phyloP scores from a whole-genome alignment of 2,329 filamentous ascomycete species.

The Diaporthe vexans region DNA sequence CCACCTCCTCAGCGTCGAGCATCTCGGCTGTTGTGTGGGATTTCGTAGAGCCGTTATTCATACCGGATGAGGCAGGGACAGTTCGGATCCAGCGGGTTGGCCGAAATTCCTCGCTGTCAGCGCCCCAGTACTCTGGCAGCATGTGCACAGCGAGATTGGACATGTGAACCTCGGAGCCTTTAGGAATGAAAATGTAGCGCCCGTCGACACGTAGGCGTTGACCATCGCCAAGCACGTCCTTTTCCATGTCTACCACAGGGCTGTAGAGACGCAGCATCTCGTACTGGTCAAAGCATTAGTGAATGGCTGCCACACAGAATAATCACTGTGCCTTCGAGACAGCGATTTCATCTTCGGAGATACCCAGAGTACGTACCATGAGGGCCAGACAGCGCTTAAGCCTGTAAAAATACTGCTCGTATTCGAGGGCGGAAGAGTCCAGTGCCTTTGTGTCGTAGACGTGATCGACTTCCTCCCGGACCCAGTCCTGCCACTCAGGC shows the following conservation, averaged over 20 bases:
- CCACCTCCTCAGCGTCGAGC: not conserved
- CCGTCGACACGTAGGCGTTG: constrained; percentile 16
- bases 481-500: constrained; percentile 16
- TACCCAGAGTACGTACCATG: constrained; percentile 13
- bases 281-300: constrained; percentile 1
- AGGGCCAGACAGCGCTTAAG: constrained; percentile 37
- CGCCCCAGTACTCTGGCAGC: constrained; percentile 26
- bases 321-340: fast-evolving
- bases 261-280: constrained; percentile 36
- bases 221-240: constrained; percentile 9
- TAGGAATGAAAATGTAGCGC: constrained; percentile 14
- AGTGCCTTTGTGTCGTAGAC: not conserved
- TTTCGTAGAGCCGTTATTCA: not conserved
- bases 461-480: constrained; percentile 28
- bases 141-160: constrained; percentile 25
- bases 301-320: too few relatives aligned
- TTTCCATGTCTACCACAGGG: constrained; percentile 24
- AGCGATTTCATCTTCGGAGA: fast-evolving
- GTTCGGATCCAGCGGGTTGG: constrained; percentile 34
- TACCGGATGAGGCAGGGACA: not conserved
- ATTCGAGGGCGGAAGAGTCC: constrained; percentile 14
- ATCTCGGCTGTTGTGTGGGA: not conserved
- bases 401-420: constrained; percentile 29
- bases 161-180: constrained; percentile 19
- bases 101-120: constrained; percentile 17